phyloP scores from a whole-genome alignment of 352 stramenopile genomes.

The Phytophthora melonis region DNA sequence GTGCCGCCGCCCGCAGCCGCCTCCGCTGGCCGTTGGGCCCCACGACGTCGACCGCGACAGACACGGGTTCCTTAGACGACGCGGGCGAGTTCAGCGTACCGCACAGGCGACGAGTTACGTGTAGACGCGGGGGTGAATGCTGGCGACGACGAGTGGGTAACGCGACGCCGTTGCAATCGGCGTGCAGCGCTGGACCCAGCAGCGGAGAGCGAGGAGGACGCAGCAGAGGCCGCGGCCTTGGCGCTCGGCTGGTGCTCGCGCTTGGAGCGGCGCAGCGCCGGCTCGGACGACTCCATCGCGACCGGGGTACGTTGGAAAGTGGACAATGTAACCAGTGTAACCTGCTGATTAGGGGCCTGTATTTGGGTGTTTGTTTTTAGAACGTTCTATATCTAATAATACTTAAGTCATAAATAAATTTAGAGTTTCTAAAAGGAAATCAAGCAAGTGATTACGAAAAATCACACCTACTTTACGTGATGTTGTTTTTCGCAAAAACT shows the following conservation, averaged over 20 bases:
- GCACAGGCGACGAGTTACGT: conserved; percentile 14
- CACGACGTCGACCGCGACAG: conserved; percentile 5
- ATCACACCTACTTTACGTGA: too few relatives aligned
- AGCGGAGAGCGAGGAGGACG: not conserved
- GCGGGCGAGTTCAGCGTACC: not conserved
- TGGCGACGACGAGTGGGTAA: conserved; percentile 11
- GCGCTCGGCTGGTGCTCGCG: conserved; percentile 39
- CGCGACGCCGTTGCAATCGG: conserved; percentile 38
- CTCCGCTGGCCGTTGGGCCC: conserved; percentile 20
- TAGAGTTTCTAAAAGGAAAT: too few relatives aligned
- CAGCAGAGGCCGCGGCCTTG: conserved; percentile 16
- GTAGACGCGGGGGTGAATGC: conserved; percentile 15
- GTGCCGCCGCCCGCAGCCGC: conserved; percentile 23
- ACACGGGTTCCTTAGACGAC: not conserved
- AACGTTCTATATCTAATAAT: too few relatives aligned
- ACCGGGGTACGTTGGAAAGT: not conserved
- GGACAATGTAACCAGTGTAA: too few relatives aligned
- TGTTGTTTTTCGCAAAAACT: too few relatives aligned
- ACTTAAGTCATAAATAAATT: too few relatives aligned
- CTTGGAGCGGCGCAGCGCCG: conserved; percentile 44
- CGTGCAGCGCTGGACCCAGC: conserved; percentile 11
- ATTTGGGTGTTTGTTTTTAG: too few relatives aligned
- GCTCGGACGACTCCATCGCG: conserved; percentile 13
- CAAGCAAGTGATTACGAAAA: too few relatives aligned
- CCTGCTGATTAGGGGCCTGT: too few relatives aligned